A percentile compares a stretch with the other conserved stretches of the same genome.
phyloP scores from a whole-genome alignment of 306 rosid species.

The Cucurbita pepo region DNA sequence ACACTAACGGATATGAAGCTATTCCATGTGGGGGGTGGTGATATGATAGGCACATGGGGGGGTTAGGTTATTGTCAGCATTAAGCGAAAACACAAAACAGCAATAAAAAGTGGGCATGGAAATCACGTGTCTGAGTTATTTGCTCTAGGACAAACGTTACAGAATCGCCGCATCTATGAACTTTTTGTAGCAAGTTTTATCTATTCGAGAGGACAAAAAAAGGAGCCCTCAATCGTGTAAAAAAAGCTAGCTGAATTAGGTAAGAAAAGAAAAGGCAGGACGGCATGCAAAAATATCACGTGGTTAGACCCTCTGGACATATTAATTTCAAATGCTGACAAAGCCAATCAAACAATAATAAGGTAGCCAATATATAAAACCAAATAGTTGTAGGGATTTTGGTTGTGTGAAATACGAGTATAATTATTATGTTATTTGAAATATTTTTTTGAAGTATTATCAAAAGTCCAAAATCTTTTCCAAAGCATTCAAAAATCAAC shows the following conservation, averaged over 20 bases:
- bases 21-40: not conserved
- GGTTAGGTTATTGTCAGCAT: not conserved
- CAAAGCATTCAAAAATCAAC: too few relatives aligned
- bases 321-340: not conserved
- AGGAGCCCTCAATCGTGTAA: not conserved
- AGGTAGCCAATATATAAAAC: too few relatives aligned
- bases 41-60: not conserved
- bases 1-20: not conserved
- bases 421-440: too few relatives aligned
- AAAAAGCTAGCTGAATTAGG: not conserved
- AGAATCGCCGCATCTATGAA: not conserved
- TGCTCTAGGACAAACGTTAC: not conserved
- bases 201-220: not conserved
- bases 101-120: not conserved
- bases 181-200: not conserved
- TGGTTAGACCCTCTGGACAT: not conserved
- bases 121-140: not conserved
- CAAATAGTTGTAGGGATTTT: too few relatives aligned
- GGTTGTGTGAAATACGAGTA: too few relatives aligned
- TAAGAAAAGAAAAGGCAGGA: not conserved
- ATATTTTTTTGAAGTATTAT: too few relatives aligned
- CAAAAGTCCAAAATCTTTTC: too few relatives aligned
- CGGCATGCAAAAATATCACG: not conserved
- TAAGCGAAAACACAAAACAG: not conserved
- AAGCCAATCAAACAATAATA: not conserved